Conservation (phyloP, 2,329 filamentous ascomycete genomes). For the Metarhizium guizhouense region DNA sequence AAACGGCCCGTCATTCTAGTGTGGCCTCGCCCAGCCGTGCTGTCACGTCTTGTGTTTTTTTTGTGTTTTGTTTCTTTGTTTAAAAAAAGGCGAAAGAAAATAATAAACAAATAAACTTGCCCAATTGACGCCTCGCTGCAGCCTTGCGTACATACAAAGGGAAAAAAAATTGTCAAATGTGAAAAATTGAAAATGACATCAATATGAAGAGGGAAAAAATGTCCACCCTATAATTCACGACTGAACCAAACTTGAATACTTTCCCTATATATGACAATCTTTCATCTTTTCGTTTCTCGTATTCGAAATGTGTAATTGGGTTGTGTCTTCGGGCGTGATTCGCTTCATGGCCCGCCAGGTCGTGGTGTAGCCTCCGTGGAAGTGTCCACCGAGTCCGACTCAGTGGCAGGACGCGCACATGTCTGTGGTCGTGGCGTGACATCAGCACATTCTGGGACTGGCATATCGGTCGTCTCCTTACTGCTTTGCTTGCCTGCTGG, state of each 20-base stretch:
- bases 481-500: background rate
- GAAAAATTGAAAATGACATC: conserved; percentile 5
- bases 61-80: too few relatives aligned
- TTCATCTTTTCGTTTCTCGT: background rate
- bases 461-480: background rate
- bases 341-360: conserved; percentile 17
- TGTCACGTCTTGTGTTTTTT: too few relatives aligned
- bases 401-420: background rate
- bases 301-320: background rate
- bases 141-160: conserved; percentile 10
- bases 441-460: background rate
- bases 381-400: background rate
- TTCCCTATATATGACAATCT: background rate
- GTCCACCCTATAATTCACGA: background rate
- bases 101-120: background rate
- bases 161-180: background rate
- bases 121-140: conserved; percentile 15
- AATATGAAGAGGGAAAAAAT: conserved; percentile 4
- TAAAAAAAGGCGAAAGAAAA: background rate
- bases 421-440: conserved; percentile 26
- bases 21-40: background rate
- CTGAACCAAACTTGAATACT: background rate
- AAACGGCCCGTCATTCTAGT: background rate
- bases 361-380: conserved; percentile 31
- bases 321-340: background rate